phyloP scores from a whole-genome alignment of 2,329 filamentous ascomycete genomes.

The Verruconis gallopava region DNA sequence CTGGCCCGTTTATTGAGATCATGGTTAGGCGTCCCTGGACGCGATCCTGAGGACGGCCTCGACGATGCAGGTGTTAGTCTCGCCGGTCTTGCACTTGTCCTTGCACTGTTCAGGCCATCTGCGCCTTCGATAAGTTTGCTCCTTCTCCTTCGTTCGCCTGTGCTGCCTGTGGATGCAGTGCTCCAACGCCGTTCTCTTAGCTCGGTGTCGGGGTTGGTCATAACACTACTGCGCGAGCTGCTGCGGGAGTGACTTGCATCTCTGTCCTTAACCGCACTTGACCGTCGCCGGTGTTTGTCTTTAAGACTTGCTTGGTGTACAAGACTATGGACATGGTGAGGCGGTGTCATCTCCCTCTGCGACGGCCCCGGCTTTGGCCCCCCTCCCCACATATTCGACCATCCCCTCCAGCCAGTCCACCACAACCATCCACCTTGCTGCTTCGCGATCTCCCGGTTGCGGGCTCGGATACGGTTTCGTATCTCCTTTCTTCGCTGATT shows the following conservation, averaged over 20 bases:
- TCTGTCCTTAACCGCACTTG: constrained; percentile 6
- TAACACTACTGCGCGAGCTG: constrained; percentile 7
- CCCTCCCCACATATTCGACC: constrained; percentile 22
- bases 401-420: constrained; percentile 66
- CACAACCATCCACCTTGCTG: constrained; percentile 64
- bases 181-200: constrained; percentile 13
- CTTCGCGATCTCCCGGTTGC: constrained; percentile 49
- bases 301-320: constrained; percentile 3
- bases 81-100: background rate
- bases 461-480: constrained; percentile 54
- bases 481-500: constrained; percentile 75
- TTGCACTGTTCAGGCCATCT: background rate
- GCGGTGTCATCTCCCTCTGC: constrained; percentile 3
- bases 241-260: constrained; percentile 9
- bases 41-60: background rate
- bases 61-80: constrained; percentile 14
- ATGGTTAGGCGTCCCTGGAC: constrained; percentile 18
- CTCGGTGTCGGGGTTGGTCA: constrained; percentile 21
- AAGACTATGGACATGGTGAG: constrained; percentile 6
- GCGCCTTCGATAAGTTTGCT: constrained; percentile 3
- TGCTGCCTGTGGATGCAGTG: constrained; percentile 6
- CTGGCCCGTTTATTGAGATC: constrained; percentile 20
- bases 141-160: constrained; percentile 2
- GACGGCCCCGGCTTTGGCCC: constrained; percentile 9
- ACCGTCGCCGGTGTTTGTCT: constrained; percentile 3